These are phyloP conservation scores for Candida freyschussii DNA, from an alignment of 1,139 yeast genomes.

Conservation along the genomic window DNA sequence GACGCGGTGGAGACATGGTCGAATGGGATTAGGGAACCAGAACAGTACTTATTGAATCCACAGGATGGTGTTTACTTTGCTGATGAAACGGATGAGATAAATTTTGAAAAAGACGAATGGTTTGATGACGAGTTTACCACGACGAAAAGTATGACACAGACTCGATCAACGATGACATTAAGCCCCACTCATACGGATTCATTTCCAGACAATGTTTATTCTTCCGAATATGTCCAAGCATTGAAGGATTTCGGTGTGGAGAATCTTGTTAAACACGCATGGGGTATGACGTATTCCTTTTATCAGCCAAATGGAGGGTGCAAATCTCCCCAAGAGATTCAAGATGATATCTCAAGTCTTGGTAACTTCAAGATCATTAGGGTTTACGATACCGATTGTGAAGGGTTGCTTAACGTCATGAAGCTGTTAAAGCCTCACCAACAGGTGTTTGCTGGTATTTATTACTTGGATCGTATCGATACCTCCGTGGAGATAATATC, in stretches of 20 bases:
- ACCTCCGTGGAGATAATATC: slow-evolving; percentile 46
- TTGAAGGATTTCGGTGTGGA: slow-evolving; percentile 16
- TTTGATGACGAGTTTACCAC: slow-evolving; percentile 1
- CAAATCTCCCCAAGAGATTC: slow-evolving; percentile 53
- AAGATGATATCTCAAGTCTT: slow-evolving; percentile 52
- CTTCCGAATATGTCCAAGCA: slow-evolving; percentile 7
- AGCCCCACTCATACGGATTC: neutral
- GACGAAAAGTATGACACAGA: neutral
- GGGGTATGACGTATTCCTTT: slow-evolving; percentile 78
- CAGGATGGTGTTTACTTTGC: slow-evolving; percentile 9
- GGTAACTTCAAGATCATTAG: slow-evolving; percentile 57
- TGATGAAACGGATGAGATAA: slow-evolving; percentile 9
- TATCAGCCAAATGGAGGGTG: slow-evolving; percentile 65
- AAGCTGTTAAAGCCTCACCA: slow-evolving; percentile 52
- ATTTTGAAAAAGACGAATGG: neutral
- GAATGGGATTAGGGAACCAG: slow-evolving; percentile 8
- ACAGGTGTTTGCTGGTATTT: slow-evolving; percentile 67
- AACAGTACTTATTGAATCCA: slow-evolving; percentile 7
- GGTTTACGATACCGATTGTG: slow-evolving; percentile 77
- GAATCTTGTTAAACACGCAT: slow-evolving; percentile 32
- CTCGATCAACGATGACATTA: slow-evolving; percentile 3
- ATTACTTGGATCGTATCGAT: slow-evolving; percentile 46
- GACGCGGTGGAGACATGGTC: slow-evolving; percentile 8
- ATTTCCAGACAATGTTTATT: slow-evolving; percentile 5
- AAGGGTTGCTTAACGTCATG: slow-evolving; percentile 62